phyloP scores from a whole-genome alignment of 164 flowering plant genomes.

The Tinospora cordifolia region DNA sequence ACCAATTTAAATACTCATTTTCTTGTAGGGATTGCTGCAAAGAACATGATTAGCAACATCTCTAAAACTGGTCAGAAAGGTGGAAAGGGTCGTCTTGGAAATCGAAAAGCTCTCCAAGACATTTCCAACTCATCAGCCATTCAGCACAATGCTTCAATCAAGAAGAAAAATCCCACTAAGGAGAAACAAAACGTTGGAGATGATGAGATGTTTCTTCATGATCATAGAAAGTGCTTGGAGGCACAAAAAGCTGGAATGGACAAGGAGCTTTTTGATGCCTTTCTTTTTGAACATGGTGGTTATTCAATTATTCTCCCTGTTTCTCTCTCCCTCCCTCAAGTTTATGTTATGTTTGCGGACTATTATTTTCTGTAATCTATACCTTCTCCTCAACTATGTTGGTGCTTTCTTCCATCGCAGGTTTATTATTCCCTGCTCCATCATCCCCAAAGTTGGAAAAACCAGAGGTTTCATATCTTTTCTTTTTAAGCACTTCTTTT shows the following conservation, averaged over 20 bases:
- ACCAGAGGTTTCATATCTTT: conserved; percentile 1
- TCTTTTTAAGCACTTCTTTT: neutral
- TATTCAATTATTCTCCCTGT: too few relatives aligned
- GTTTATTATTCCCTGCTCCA: neutral
- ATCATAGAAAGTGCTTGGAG: conserved; percentile 39
- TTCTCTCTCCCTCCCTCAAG: too few relatives aligned
- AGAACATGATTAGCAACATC: conserved; percentile 17
- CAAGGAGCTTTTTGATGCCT: conserved; percentile 20
- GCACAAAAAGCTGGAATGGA: conserved; percentile 15
- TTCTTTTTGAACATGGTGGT: conserved; percentile 33
- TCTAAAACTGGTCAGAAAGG: conserved; percentile 28
- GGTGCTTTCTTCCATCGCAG: neutral
- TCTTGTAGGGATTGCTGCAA: conserved; percentile 21
- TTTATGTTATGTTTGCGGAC: too few relatives aligned
- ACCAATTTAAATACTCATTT: neutral
- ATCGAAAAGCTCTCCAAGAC: conserved; percentile 45
- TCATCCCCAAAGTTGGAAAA: neutral
- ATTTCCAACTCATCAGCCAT: conserved; percentile 36
- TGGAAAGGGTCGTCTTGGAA: conserved; percentile 20
- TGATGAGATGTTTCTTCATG: conserved; percentile 41
- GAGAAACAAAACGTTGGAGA: conserved; percentile 29
- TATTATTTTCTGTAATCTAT: neutral
- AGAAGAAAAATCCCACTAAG: conserved; percentile 19
- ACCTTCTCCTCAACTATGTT: neutral
- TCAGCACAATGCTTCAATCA: conserved; percentile 20